A percentile compares a stretch with the other conserved stretches of the same genome.
Conservation (phyloP, 176 grass and related monocot species). For the Microstegium vimineum region DNA sequence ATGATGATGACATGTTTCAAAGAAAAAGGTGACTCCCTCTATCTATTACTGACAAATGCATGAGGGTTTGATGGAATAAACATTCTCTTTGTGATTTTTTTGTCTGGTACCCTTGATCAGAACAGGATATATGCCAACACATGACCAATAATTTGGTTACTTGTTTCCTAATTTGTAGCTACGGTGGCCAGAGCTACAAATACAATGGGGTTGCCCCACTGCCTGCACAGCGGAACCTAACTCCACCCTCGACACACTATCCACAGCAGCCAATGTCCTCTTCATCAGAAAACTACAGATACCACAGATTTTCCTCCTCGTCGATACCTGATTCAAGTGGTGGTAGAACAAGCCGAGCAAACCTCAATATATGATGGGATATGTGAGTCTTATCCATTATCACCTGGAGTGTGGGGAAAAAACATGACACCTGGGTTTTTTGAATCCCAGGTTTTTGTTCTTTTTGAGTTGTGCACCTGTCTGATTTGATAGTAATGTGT, state of each 20-base stretch:
- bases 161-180: slow-evolving; percentile 30
- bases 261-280: slow-evolving; percentile 85
- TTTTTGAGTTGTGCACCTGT: not conserved
- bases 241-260: slow-evolving; percentile 65
- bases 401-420: not conserved
- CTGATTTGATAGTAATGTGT: not conserved
- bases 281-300: slow-evolving; percentile 66
- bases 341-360: slow-evolving; percentile 53
- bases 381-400: not conserved
- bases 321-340: slow-evolving; percentile 50
- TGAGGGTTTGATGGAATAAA: not conserved
- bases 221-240: slow-evolving; percentile 72
- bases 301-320: slow-evolving; percentile 68
- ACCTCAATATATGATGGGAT: slow-evolving; percentile 79
- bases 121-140: not conserved
- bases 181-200: slow-evolving; percentile 59
- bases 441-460: not conserved
- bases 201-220: slow-evolving; percentile 61
- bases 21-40: slow-evolving; percentile 53
- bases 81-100: not conserved
- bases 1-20: slow-evolving; percentile 74
- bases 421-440: not conserved
- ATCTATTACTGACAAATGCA: not conserved
- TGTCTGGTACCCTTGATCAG: not conserved
- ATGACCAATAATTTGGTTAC: slow-evolving; percentile 5